phyloP scores from a whole-genome alignment of 1,139 yeast species.

The Hyphopichia fennica region DNA sequence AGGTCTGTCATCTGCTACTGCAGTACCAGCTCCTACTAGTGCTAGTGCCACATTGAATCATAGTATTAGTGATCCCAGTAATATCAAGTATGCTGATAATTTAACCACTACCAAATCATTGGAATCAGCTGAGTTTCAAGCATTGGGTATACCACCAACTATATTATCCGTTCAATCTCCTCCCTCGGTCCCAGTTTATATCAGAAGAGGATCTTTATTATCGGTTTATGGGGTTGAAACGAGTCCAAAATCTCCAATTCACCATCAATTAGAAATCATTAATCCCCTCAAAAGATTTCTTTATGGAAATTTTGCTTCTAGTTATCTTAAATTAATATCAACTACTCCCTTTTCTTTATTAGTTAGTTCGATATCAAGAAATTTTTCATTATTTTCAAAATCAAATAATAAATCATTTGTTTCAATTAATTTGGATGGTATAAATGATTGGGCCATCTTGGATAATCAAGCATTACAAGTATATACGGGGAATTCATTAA shows the following conservation, averaged over 20 bases:
- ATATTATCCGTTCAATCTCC: constrained; percentile 49
- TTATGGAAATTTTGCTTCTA: constrained; percentile 40
- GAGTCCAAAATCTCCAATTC: constrained; percentile 20
- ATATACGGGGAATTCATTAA: constrained; percentile 52
- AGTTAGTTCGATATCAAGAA: constrained; percentile 27
- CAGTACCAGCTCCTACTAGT: constrained; percentile 1
- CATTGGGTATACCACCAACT: constrained; percentile 47
- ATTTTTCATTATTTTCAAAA: constrained; percentile 1
- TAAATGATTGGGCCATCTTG: constrained; percentile 61
- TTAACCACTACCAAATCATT: constrained; percentile 15
- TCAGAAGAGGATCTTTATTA: constrained; percentile 49
- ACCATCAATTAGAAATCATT: constrained; percentile 29
- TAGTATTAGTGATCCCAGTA: constrained; percentile 13
- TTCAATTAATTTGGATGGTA: constrained; percentile 52
- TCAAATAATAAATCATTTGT: constrained; percentile 36
- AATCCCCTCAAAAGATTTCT: constrained; percentile 40
- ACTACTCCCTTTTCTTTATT: constrained; percentile 49
- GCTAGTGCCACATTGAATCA: constrained; percentile 1
- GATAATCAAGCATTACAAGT: constrained; percentile 47
- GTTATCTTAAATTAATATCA: constrained; percentile 47
- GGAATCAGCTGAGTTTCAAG: constrained; percentile 29
- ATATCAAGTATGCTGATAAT: constrained; percentile 19
- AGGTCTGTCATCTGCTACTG: not conserved
- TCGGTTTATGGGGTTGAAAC: constrained; percentile 41
- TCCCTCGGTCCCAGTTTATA: constrained; percentile 55